These are phyloP conservation scores for Nidularia pulvinata DNA, from an alignment of 768 basidiomycete species.

Conservation along the genomic window DNA sequence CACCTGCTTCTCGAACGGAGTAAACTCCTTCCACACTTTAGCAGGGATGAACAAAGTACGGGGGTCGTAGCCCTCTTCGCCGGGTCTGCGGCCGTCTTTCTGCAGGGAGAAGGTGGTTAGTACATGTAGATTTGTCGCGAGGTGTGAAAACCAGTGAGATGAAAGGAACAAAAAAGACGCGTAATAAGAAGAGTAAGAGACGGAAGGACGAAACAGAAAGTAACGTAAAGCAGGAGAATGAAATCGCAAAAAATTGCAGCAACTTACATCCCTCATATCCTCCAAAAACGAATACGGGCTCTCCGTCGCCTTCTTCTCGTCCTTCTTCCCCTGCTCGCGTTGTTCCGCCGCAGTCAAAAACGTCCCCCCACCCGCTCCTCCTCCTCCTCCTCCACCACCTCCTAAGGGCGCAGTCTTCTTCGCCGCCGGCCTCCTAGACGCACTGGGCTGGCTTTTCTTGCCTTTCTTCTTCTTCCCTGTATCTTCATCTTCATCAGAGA, in stretches of 20 bases:
- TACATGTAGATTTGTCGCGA: no score
- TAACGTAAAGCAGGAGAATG: background rate
- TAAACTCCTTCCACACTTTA: conserved; percentile 79
- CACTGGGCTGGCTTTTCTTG: conserved; percentile 28
- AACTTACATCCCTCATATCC: conserved; percentile 69
- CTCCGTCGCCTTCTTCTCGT: conserved; percentile 80
- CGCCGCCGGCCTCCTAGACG: conserved; percentile 22
- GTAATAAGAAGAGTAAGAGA: no score
- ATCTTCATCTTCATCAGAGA: conserved; percentile 42
- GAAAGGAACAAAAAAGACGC: no score
- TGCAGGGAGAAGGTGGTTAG: conserved; percentile 27
- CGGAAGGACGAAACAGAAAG: no score
- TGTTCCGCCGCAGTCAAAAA: conserved; percentile 88
- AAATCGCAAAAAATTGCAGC: background rate
- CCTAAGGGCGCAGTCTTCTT: conserved; percentile 19
- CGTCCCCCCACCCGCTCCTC: conserved; percentile 24
- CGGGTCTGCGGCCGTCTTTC: conserved; percentile 81
- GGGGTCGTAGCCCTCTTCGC: conserved; percentile 89
- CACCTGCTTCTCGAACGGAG: conserved; percentile 94
- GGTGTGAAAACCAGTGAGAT: no score
- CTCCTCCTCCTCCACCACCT: conserved; percentile 1
- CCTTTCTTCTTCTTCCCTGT: conserved; percentile 11
- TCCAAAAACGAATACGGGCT: conserved; percentile 74
- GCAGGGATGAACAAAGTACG: conserved; percentile 83
- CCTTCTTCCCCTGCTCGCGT: conserved; percentile 73